phyloP scores from a whole-genome alignment of 1,139 yeast genomes.

The Debaryomycetaceae sp. region DNA sequence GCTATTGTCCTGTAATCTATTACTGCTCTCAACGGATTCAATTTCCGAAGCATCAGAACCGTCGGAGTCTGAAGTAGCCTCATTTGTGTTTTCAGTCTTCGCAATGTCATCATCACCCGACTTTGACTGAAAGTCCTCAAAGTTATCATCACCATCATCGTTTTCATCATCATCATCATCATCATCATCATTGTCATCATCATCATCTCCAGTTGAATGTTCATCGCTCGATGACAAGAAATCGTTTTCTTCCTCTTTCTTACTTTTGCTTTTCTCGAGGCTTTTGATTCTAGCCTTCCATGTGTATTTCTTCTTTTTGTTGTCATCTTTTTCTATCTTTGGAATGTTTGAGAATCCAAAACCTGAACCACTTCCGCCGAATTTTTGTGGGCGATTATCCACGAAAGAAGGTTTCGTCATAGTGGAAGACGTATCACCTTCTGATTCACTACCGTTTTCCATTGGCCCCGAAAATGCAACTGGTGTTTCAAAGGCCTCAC shows the following conservation, averaged over 20 bases:
- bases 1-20: slow-evolving; percentile 28
- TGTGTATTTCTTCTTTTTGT: slow-evolving; percentile 37
- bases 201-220: slow-evolving; percentile 15
- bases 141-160: slow-evolving; percentile 10
- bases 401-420: slow-evolving; percentile 50
- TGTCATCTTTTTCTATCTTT: slow-evolving; percentile 33
- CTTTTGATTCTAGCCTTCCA: slow-evolving; percentile 41
- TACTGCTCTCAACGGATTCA: slow-evolving; percentile 1
- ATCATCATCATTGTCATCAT: slow-evolving; percentile 16
- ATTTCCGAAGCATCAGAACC: neutral
- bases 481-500: slow-evolving; percentile 19
- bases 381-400: slow-evolving; percentile 66
- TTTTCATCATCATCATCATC: slow-evolving; percentile 16
- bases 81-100: neutral
- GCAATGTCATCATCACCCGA: slow-evolving; percentile 1
- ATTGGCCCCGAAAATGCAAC: slow-evolving; percentile 12
- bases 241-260: slow-evolving; percentile 39
- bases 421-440: slow-evolving; percentile 10
- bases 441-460: slow-evolving; percentile 23
- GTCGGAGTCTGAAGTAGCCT: neutral
- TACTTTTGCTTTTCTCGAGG: slow-evolving; percentile 31
- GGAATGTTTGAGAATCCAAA: slow-evolving; percentile 65
- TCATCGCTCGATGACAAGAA: slow-evolving; percentile 22
- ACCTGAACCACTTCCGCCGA: slow-evolving; percentile 60
- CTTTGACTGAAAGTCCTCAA: slow-evolving; percentile 13